phyloP scores from a whole-genome alignment of 768 basidiomycete species.

The Suillus americanus region DNA sequence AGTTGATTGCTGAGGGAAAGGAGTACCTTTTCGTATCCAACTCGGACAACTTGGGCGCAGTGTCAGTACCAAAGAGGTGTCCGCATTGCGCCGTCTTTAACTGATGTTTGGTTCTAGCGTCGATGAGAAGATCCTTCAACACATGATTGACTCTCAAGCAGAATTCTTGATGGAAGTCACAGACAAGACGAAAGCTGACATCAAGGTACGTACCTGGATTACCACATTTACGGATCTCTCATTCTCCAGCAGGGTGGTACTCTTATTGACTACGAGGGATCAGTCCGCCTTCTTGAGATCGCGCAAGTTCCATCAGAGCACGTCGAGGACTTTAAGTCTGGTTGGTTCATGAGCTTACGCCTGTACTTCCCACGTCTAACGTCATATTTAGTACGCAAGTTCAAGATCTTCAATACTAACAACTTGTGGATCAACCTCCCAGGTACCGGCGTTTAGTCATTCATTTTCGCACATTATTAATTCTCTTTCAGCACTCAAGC shows the following conservation, averaged over 20 bases:
- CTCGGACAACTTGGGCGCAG: conserved; percentile 74
- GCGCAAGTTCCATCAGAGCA: conserved; percentile 75
- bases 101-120: conserved; percentile 40
- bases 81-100: not conserved
- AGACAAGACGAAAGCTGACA: conserved; percentile 82
- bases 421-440: conserved; percentile 59
- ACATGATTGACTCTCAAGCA: conserved; percentile 63
- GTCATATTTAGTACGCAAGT: conserved; percentile 51
- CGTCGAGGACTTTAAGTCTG: conserved; percentile 72
- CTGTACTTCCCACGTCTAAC: not conserved
- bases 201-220: conserved; percentile 41
- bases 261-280: conserved; percentile 68
- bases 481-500: conserved; percentile 57
- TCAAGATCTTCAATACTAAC: conserved; percentile 82
- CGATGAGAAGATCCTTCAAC: conserved; percentile 63
- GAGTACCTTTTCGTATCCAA: conserved; percentile 81
- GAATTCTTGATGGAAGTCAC: conserved; percentile 80
- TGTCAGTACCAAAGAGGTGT: conserved; percentile 32
- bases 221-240: not conserved
- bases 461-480: conserved; percentile 6
- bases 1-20: conserved; percentile 67
- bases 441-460: conserved; percentile 25
- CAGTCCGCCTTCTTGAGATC: conserved; percentile 68
- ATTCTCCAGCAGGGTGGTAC: conserved; percentile 47
- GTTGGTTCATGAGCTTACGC: conserved; percentile 10